These are phyloP conservation scores for Physaria fendleri DNA, from an alignment of 345 rosid species.

Conservation along the genomic window DNA sequence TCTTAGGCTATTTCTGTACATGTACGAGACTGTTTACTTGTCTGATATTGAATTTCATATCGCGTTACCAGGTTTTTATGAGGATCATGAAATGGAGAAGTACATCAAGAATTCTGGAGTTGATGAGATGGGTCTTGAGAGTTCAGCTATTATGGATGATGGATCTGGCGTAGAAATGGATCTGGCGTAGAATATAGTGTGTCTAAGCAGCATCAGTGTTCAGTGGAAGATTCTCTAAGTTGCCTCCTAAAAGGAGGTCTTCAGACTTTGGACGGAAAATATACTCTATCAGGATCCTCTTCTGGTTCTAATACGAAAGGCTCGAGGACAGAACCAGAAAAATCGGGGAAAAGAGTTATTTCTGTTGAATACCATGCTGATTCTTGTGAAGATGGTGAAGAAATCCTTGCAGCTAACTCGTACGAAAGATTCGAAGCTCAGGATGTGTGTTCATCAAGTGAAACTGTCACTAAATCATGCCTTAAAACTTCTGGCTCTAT, in stretches of 20 bases:
- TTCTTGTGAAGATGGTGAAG: slow-evolving; percentile 28
- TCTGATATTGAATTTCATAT: not conserved
- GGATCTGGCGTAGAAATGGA: too few species aligned
- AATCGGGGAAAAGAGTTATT: slow-evolving; percentile 25
- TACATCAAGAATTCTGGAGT: slow-evolving; percentile 31
- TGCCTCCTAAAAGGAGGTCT: not conserved
- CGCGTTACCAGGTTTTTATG: slow-evolving; percentile 4
- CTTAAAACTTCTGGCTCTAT: slow-evolving; percentile 50
- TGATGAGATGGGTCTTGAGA: slow-evolving; percentile 50
- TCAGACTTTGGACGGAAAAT: slow-evolving; percentile 2
- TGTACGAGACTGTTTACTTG: not conserved
- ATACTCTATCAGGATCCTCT: slow-evolving; percentile 19
- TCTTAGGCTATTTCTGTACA: not conserved
- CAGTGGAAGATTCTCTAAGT: slow-evolving; percentile 9
- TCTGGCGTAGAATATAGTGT: slow-evolving; percentile 29
- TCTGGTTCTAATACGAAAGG: slow-evolving; percentile 27
- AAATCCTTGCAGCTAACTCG: slow-evolving; percentile 17
- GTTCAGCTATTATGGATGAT: slow-evolving; percentile 46
- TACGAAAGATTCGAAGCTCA: slow-evolving; percentile 13
- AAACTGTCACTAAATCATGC: slow-evolving; percentile 45
- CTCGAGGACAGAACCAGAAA: slow-evolving; percentile 22
- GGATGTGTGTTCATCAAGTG: slow-evolving; percentile 31
- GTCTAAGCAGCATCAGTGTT: slow-evolving; percentile 22
- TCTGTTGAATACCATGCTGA: slow-evolving; percentile 17
- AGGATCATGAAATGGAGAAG: slow-evolving; percentile 9